These are phyloP conservation scores for Usnea hakonensis DNA, from an alignment of 495 filamentous ascomycete genomes.

Conservation along the genomic window DNA sequence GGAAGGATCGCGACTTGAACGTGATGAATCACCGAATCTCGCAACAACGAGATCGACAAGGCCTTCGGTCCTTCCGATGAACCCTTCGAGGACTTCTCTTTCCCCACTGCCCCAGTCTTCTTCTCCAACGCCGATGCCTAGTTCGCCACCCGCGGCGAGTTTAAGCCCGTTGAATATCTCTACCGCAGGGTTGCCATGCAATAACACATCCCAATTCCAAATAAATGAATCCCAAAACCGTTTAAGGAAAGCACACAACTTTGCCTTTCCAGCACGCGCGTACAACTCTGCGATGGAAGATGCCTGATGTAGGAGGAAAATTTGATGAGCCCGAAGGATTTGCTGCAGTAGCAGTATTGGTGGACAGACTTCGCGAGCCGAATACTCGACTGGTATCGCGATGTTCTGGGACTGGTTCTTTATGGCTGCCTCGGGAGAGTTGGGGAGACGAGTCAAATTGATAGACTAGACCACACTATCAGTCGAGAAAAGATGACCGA, in stretches of 20 bases:
- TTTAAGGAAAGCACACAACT: slow-evolving; percentile 57
- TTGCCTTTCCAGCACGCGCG: slow-evolving; percentile 48
- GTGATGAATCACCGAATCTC: slow-evolving; percentile 60
- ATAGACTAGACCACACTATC: slow-evolving; percentile 48
- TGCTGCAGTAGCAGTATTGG: slow-evolving; percentile 70
- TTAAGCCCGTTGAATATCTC: slow-evolving; percentile 78
- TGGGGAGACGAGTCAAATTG: slow-evolving; percentile 56
- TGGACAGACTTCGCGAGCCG: slow-evolving; percentile 81
- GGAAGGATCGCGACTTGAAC: slow-evolving; percentile 7
- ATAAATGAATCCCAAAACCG: slow-evolving; percentile 80
- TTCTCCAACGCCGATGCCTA: slow-evolving; percentile 88
- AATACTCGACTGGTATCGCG: slow-evolving; percentile 57
- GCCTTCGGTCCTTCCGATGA: slow-evolving; percentile 56
- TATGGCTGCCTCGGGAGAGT: slow-evolving; percentile 22
- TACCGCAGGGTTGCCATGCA: slow-evolving; percentile 79
- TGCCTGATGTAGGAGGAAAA: slow-evolving; percentile 83
- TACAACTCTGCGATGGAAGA: slow-evolving; percentile 59
- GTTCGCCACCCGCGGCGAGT: slow-evolving; percentile 81
- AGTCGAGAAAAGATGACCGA: slow-evolving; percentile 8
- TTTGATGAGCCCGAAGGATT: slow-evolving; percentile 68
- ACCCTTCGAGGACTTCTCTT: slow-evolving; percentile 80
- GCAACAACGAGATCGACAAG: slow-evolving; percentile 80
- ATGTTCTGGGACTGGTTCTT: slow-evolving; percentile 21
- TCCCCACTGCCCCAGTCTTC: slow-evolving; percentile 90
- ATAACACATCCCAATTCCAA: slow-evolving; percentile 77